Evolutionary conservation across 495 filamentous ascomycete species (phyloP).

Genomic region (Lasiosphaeria miniovina): DNA sequence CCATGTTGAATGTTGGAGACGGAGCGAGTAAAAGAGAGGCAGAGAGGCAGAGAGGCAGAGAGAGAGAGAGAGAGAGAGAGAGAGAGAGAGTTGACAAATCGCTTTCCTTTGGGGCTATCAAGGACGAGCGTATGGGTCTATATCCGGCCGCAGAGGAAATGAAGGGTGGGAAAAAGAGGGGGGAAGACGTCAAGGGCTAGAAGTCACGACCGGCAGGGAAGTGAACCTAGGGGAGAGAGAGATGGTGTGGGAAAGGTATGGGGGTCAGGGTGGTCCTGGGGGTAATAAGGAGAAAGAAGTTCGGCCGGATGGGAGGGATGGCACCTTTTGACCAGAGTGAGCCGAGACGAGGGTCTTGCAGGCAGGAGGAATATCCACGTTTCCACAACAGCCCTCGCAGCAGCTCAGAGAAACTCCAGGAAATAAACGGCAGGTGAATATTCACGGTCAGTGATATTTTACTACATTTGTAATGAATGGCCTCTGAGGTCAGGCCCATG

Average conservation of each 20-base stretch:
- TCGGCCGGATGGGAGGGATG: slow-evolving; percentile 5
- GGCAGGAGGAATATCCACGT: neutral
- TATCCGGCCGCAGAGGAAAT: neutral
- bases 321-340: slow-evolving; percentile 5
- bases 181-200: neutral
- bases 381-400: slow-evolving; percentile 5
- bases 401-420: too few relatives aligned
- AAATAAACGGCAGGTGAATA: too few relatives aligned
- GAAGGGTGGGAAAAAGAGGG: neutral
- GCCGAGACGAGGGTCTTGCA: slow-evolving; percentile 15
- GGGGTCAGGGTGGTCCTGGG: slow-evolving; percentile 17
- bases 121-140: neutral
- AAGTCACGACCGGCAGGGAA: slow-evolving; percentile 3
- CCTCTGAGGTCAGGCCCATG: too few relatives aligned
- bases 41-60: neutral
- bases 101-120: too few relatives aligned
- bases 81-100: too few relatives aligned
- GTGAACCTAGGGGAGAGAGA: neutral
- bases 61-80: neutral
- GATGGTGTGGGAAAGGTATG: slow-evolving; percentile 8
- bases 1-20: slow-evolving; percentile 26
- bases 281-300: slow-evolving; percentile 21
- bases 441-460: too few relatives aligned
- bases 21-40: neutral
- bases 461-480: too few relatives aligned